Base-by-base conservation (phyloP, 2,329 filamentous ascomycete genomes). In the Epicoccum nigrum region DNA sequence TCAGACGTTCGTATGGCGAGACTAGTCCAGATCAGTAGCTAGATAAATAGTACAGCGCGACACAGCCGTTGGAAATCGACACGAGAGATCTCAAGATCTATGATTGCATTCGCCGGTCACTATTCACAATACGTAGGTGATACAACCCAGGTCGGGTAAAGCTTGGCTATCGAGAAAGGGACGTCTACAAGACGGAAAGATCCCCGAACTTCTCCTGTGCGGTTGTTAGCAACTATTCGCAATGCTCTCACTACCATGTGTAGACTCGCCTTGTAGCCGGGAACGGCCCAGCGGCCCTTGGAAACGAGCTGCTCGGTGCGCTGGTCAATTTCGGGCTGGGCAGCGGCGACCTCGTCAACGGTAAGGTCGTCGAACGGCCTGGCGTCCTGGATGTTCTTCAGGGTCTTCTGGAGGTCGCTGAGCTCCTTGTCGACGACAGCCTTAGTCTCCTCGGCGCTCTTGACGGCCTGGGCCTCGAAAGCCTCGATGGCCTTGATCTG, bases 401-500 rank as follows among this genome's bases (percentile, higher is more conserved):
- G 81, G 38, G 94, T 97, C 81, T 92, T 92, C 77, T 93, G 85
- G 74, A 99, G 83, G 77, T 96, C 93, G 83, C 88, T 86, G 76
- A 99, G 83, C 83, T 99, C 94, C 59, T 90, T 83, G 80, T 97
- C 93, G 68, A 99, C 93, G 81, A 92, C 92, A 73, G 86, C 83
- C 88, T 97, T 97, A 74, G 94, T 97, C 75, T 91, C 89, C 86
- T 96, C 87, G 61, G 94, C 94, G 79, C 93, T 96, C 88, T 95
- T 91, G 69, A 99, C 79, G 63, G 94, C 94, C 85, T 97, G 92
- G 52, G 90, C 87, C 86, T 99, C 93, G 75, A 99, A 99, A 50
- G 91, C 90, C 74, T 97, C 92, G 74, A 99, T 97, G 70, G 92
- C 90, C 87, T 97, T 97, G 75, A 99, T 82, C 83, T 99, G 94